Percentiles rank a stretch among this genome's conserved stretches.
Conservation (phyloP, 2,329 filamentous ascomycete species). For the Aureobasidium pullulans region DNA sequence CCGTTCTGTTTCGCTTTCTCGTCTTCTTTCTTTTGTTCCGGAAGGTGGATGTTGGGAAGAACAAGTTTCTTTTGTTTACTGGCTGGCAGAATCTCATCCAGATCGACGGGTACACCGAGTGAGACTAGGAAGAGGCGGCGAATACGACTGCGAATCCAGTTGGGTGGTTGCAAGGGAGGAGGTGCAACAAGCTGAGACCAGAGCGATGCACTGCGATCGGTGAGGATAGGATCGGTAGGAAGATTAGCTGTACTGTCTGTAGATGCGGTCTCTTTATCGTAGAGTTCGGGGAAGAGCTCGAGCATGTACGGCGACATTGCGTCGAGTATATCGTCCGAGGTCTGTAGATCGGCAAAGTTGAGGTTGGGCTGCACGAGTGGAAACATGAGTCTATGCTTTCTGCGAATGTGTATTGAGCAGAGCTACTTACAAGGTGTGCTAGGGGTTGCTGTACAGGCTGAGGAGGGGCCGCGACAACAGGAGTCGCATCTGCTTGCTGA, state of each 20-base stretch:
- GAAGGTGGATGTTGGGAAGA: conserved; percentile 63
- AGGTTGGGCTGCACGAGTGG: conserved; percentile 13
- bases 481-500: conserved; percentile 26
- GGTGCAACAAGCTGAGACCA: conserved; percentile 96
- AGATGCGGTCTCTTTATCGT: conserved; percentile 26
- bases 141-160: conserved; percentile 96
- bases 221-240: conserved; percentile 55
- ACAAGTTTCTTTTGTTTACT: conserved; percentile 98
- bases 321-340: conserved; percentile 51
- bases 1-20: conserved; percentile 13
- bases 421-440: conserved; percentile 42
- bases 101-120: conserved; percentile 87
- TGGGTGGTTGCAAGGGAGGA: conserved; percentile 86
- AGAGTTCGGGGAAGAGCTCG: conserved; percentile 53
- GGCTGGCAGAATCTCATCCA: conserved; percentile 93
- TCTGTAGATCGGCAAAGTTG: conserved; percentile 17
- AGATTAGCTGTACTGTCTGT: conserved; percentile 22
- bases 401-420: conserved; percentile 14
- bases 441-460: conserved; percentile 32
- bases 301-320: conserved; percentile 61
- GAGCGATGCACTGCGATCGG: conserved; percentile 77
- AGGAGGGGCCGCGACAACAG: conserved; percentile 27
- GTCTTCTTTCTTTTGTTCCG: conserved; percentile 22
- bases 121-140: conserved; percentile 92
- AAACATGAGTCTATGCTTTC: not conserved